Evolutionary conservation across 345 rosid genomes (phyloP).

Genomic region (Cardiospermum halicacabum): DNA sequence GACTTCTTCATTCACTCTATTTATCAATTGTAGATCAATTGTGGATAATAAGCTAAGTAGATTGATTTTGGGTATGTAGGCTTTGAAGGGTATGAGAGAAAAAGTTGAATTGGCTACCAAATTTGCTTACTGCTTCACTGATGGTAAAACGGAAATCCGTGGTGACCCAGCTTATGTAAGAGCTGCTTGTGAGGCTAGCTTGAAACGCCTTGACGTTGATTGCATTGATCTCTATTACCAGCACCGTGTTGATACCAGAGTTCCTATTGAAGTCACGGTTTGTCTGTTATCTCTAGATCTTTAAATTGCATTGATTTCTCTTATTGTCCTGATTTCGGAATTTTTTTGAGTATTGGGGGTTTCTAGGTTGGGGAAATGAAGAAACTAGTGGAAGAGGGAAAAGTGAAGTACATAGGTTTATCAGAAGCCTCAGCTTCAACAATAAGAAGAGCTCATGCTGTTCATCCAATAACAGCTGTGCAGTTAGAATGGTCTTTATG

Average conservation of each 20-base stretch:
- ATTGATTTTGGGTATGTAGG: conserved; percentile 5
- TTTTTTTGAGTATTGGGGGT: too few species aligned
- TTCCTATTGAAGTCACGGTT: conserved; percentile 22
- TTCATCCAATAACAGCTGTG: conserved; percentile 64
- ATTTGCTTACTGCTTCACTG: background rate
- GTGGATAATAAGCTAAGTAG: too few species aligned
- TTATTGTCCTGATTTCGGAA: conserved; percentile 8
- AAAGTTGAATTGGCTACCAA: conserved; percentile 13
- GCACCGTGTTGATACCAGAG: conserved; percentile 26
- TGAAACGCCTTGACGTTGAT: conserved; percentile 18
- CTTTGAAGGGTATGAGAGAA: conserved; percentile 15
- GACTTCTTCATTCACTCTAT: background rate
- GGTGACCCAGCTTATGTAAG: conserved; percentile 44
- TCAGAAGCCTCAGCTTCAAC: conserved; percentile 77
- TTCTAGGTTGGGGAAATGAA: conserved; percentile 55
- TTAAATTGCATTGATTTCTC: too few species aligned
- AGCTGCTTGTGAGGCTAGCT: conserved; percentile 41
- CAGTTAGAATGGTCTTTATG: conserved; percentile 79
- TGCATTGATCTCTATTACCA: conserved; percentile 25
- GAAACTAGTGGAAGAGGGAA: conserved; percentile 68
- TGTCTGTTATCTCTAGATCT: too few species aligned
- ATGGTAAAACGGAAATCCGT: conserved; percentile 1
- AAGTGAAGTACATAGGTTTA: conserved; percentile 59
- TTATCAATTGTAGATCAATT: too few species aligned
- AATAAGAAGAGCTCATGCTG: conserved; percentile 68